Percentiles rank a stretch among this genome's conserved stretches.
Conservation (phyloP, 768 basidiomycete genomes). For the Coprinopsis cinerea region DNA sequence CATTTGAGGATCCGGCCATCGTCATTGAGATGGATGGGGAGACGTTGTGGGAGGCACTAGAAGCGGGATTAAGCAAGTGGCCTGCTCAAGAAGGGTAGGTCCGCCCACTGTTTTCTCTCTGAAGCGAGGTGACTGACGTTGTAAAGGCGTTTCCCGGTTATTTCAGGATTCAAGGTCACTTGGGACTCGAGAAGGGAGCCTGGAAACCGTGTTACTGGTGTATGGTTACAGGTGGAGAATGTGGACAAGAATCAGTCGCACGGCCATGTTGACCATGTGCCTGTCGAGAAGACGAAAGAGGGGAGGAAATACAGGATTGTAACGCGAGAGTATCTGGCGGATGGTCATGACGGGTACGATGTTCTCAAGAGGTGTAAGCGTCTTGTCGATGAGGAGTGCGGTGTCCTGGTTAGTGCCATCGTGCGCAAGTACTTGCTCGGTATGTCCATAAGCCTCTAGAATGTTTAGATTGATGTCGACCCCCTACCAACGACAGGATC, state of each 20-base stretch:
- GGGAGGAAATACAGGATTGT: conserved; percentile 71
- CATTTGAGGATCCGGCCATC: conserved; percentile 81
- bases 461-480: too few species aligned
- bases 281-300: conserved; percentile 44
- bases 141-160: conserved; percentile 76
- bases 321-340: conserved; percentile 81
- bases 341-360: conserved; percentile 78
- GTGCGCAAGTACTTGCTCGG: conserved; percentile 84
- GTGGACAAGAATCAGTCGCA: conserved; percentile 19
- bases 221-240: conserved; percentile 53
- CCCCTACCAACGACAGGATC: too few species aligned
- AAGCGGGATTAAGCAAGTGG: conserved; percentile 67
- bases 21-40: conserved; percentile 77
- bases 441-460: conserved; percentile 20
- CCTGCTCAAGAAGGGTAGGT: conserved; percentile 86
- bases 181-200: conserved; percentile 81
- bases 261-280: conserved; percentile 40
- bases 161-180: conserved; percentile 77
- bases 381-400: conserved; percentile 80
- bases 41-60: conserved; percentile 74
- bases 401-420: conserved; percentile 70
- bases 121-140: background rate
- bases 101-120: background rate
- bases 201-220: conserved; percentile 65
- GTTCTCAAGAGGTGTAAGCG: conserved; percentile 59